These are phyloP conservation scores for Dioscorea dumetorum DNA, from an alignment of 106 monocot species.

Conservation along the genomic window DNA sequence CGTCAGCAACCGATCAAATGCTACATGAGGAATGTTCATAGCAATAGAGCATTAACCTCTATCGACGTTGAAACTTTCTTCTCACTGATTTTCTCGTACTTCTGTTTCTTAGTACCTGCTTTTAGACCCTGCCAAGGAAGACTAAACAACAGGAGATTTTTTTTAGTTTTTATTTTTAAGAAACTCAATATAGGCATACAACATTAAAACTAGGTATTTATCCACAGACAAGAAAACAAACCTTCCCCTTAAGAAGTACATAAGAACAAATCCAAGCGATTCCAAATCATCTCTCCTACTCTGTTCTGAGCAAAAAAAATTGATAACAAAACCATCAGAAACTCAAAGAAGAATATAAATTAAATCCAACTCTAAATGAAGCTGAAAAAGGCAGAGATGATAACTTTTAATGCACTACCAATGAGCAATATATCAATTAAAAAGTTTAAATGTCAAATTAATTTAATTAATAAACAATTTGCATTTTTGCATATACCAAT, in stretches of 20 bases:
- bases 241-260: constrained; percentile 36
- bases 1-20: not conserved
- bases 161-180: no score
- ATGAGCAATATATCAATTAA: not conserved
- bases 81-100: constrained; percentile 34
- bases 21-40: not conserved
- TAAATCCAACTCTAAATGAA: no score
- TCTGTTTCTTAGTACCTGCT: constrained; percentile 32
- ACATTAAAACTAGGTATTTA: not conserved
- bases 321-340: no score
- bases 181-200: not conserved
- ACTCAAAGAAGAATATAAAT: no score
- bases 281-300: constrained; percentile 38
- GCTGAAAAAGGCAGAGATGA: no score
- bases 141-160: constrained; percentile 2
- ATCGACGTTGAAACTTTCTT: constrained; percentile 25
- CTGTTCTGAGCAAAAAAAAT: constrained; percentile 12
- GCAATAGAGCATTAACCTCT: constrained; percentile 12
- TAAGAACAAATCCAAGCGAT: constrained; percentile 33
- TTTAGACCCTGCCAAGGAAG: constrained; percentile 35
- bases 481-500: constrained; percentile 19
- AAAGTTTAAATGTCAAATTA: not conserved
- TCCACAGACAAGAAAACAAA: not conserved
- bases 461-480: no score
- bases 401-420: no score